Evolutionary conservation across 208 protist species (phyloP).

Genomic region (Crithidia fasciculata): DNA sequence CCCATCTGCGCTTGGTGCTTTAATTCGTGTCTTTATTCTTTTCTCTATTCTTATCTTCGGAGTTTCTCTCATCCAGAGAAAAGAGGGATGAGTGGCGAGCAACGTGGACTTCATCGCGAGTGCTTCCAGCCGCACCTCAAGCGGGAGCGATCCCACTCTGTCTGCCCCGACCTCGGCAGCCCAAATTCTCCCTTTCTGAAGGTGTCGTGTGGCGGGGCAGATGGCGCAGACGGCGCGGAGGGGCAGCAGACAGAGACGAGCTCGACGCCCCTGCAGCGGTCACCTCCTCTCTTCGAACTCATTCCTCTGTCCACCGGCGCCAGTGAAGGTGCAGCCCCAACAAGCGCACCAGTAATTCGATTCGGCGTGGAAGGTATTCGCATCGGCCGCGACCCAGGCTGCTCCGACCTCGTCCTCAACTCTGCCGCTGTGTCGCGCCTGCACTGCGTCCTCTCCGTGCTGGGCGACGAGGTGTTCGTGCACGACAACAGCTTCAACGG

Average conservation of each 20-base stretch:
- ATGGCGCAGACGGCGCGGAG: no score
- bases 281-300: slow-evolving; percentile 2
- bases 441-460: slow-evolving; percentile 58
- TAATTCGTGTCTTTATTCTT: no score
- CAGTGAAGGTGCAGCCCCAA: no score
- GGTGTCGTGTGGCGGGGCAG: no score
- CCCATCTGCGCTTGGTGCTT: no score
- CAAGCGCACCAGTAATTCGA: no score
- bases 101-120: slow-evolving; percentile 20
- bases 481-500: slow-evolving; percentile 78
- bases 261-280: no score
- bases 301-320: not conserved
- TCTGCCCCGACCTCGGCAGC: slow-evolving; percentile 11
- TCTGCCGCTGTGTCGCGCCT: slow-evolving; percentile 42
- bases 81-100: slow-evolving; percentile 1
- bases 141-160: slow-evolving; percentile 26
- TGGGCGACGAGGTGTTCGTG: slow-evolving; percentile 64
- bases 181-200: slow-evolving; percentile 1
- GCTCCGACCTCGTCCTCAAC: slow-evolving; percentile 43
- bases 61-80: not conserved
- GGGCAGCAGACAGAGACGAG: no score
- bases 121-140: slow-evolving; percentile 13
- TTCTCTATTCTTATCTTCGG: not conserved
- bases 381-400: slow-evolving; percentile 51
- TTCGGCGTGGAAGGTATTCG: slow-evolving; percentile 54